Evolutionary conservation across 495 filamentous ascomycete species (phyloP).

Genomic region (Aspergillus egyptiacus): DNA sequence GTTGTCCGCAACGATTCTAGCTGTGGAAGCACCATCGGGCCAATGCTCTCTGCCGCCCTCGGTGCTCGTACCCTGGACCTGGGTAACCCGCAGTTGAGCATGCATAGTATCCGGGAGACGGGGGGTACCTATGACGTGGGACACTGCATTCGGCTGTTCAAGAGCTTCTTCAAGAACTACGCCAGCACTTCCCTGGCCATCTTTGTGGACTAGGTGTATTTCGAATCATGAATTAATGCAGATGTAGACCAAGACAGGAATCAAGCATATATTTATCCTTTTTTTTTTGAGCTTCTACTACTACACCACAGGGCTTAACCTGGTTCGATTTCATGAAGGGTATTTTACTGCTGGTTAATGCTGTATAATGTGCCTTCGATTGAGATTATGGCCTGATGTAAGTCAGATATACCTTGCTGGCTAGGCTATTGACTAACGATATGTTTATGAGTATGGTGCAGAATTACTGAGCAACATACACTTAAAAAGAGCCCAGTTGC

Average conservation of each 20-base stretch:
- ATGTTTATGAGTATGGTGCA: too few species aligned
- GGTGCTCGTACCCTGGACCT: slow-evolving; percentile 86
- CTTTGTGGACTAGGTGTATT: slow-evolving; percentile 55
- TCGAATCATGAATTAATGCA: background rate
- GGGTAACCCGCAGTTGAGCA: slow-evolving; percentile 91
- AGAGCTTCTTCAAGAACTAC: slow-evolving; percentile 79
- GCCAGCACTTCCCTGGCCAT: slow-evolving; percentile 74
- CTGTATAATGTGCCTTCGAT: too few species aligned
- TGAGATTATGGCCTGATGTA: too few species aligned
- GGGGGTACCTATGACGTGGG: slow-evolving; percentile 83
- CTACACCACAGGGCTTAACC: too few species aligned
- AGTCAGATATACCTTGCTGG: too few species aligned
- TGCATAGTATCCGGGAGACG: slow-evolving; percentile 96
- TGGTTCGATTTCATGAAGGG: too few species aligned
- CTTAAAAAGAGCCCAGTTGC: too few species aligned
- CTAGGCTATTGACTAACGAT: too few species aligned
- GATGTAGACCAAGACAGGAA: background rate
- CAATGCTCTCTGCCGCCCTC: slow-evolving; percentile 81
- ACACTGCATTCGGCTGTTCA: slow-evolving; percentile 79
- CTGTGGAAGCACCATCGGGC: slow-evolving; percentile 94
- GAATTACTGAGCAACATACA: too few species aligned
- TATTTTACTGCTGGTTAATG: too few species aligned
- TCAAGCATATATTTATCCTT: background rate
- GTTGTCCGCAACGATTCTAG: slow-evolving; percentile 93
- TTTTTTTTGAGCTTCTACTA: too few species aligned